phyloP scores from a whole-genome alignment of 2,329 filamentous ascomycete genomes.

The Fusarium begoniae region DNA sequence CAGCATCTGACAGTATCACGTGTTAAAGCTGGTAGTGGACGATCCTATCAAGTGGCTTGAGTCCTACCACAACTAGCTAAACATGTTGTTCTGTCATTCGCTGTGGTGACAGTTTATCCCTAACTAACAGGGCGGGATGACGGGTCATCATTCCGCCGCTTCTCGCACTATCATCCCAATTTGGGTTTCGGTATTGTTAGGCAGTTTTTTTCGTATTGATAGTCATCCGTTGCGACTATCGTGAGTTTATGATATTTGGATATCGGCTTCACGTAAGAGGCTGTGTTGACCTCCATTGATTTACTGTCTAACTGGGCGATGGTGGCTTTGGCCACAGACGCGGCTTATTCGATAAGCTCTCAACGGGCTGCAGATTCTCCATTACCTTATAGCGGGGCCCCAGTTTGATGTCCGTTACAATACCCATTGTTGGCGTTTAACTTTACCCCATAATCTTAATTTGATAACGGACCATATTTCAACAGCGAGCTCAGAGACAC shows the following conservation, averaged over 20 bases:
- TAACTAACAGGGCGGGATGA: constrained; percentile 7
- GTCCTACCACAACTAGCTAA: constrained; percentile 18
- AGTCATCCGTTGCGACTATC: background rate
- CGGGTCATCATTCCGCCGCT: constrained; percentile 47
- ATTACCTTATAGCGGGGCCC: background rate
- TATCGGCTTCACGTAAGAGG: background rate
- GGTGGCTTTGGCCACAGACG: background rate
- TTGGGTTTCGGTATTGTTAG: background rate
- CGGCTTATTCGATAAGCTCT: background rate
- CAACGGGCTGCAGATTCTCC: background rate
- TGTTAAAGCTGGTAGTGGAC: constrained; percentile 23
- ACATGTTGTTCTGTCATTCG: constrained; percentile 20
- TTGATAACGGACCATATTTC: background rate
- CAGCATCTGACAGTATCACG: constrained; percentile 33
- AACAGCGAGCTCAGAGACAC: background rate
- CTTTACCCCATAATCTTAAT: background rate
- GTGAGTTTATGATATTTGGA: background rate
- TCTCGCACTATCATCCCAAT: constrained; percentile 36
- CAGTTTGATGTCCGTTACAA: background rate
- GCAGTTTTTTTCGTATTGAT: background rate
- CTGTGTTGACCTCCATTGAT: background rate
- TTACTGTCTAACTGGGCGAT: background rate
- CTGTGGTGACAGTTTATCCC: constrained; percentile 29
- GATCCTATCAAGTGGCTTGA: constrained; percentile 20
- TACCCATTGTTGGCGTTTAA: constrained; percentile 8